Percentiles rank a stretch among this genome's conserved stretches.
Evolutionary conservation across 1,284 basidiomycete species (phyloP).

Genomic region (Bjerkandera adusta): DNA sequence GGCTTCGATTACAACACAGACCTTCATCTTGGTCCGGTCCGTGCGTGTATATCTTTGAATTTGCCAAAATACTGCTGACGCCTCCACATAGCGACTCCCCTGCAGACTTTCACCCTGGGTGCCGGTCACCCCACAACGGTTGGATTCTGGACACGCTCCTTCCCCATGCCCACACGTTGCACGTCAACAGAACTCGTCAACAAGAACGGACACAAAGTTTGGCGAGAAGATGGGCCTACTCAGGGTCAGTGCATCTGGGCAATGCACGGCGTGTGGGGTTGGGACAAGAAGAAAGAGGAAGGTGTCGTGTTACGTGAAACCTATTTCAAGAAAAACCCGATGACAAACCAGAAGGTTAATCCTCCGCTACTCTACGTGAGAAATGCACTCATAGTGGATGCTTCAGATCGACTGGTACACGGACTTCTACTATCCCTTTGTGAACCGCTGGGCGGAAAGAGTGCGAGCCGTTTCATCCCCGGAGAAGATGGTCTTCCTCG

Average conservation of each 20-base stretch:
- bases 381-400: not conserved
- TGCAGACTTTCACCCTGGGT: conserved; percentile 84
- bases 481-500: conserved; percentile 76
- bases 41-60: conserved; percentile 42
- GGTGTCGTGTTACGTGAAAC: conserved; percentile 81
- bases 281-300: conserved; percentile 68
- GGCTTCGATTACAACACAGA: conserved; percentile 93
- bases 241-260: conserved; percentile 82
- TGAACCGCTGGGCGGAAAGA: conserved; percentile 69
- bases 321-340: conserved; percentile 79
- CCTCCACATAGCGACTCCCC: conserved; percentile 59
- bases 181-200: conserved; percentile 62
- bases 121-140: conserved; percentile 76
- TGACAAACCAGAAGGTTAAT: conserved; percentile 54
- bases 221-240: conserved; percentile 71
- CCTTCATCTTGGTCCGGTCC: conserved; percentile 82
- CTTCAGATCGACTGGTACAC: conserved; percentile 76
- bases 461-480: conserved; percentile 48
- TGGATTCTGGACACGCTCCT: conserved; percentile 75
- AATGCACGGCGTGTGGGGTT: conserved; percentile 92
- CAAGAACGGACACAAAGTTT: conserved; percentile 54
- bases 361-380: not conserved
- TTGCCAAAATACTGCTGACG: not conserved
- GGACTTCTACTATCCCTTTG: conserved; percentile 85
- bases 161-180: conserved; percentile 78